Percentiles rank a stretch among this genome's conserved stretches.
Conservation (phyloP, 1,139 yeast species). For the Debaryomyces fabryi region DNA sequence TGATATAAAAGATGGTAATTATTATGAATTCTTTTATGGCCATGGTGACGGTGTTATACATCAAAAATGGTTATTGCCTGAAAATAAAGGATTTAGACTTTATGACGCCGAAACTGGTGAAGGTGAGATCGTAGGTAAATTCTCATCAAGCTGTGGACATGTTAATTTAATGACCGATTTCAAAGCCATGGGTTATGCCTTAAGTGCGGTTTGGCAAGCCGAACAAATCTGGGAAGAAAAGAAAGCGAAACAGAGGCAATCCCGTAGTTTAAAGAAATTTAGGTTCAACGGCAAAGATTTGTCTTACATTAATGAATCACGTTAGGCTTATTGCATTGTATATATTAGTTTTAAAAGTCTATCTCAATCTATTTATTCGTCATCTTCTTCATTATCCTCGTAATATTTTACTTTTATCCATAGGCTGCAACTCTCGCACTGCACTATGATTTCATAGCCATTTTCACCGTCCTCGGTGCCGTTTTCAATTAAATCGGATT, state of each 20-base stretch:
- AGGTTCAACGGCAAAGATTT: not conserved
- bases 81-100: conserved; percentile 59
- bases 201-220: conserved; percentile 59
- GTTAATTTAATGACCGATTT: conserved; percentile 78
- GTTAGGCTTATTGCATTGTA: conserved; percentile 1
- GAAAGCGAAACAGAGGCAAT: conserved; percentile 6
- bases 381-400: conserved; percentile 28
- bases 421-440: conserved; percentile 78
- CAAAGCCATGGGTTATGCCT: conserved; percentile 69
- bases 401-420: conserved; percentile 79
- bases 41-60: conserved; percentile 95
- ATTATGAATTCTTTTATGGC: conserved; percentile 77
- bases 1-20: conserved; percentile 71
- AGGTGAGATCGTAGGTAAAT: conserved; percentile 65
- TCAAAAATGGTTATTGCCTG: conserved; percentile 81
- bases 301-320: not conserved
- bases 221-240: conserved; percentile 44
- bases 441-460: conserved; percentile 70
- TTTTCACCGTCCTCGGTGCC: conserved; percentile 56
- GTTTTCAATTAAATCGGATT: conserved; percentile 55
- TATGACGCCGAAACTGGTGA: conserved; percentile 34
- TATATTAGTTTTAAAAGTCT: not conserved
- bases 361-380: not conserved
- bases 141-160: conserved; percentile 71
- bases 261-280: not conserved